phyloP scores from a whole-genome alignment of 345 rosid genomes.

The Camelina neglecta region DNA sequence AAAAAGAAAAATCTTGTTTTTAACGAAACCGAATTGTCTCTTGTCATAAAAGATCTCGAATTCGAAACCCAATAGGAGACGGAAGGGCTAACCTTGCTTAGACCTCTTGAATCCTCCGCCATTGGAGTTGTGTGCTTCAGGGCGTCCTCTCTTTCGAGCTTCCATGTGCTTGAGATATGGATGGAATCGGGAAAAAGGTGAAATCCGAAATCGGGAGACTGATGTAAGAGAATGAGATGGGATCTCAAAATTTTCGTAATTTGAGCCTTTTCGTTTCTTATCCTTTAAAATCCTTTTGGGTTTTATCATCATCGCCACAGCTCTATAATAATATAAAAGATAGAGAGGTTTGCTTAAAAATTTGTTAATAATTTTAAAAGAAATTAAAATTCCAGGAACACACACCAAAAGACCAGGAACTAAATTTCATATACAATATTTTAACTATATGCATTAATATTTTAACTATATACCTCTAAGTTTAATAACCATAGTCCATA shows the following conservation, averaged over 20 bases:
- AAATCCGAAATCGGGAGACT: neutral
- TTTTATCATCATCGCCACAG: neutral
- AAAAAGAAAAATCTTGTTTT: neutral
- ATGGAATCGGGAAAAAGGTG: neutral
- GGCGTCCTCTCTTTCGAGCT: conserved; percentile 66
- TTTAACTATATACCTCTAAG: neutral
- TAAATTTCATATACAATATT: neutral
- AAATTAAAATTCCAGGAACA: neutral
- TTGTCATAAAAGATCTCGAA: neutral
- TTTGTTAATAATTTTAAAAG: neutral
- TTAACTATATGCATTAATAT: neutral
- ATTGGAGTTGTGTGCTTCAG: conserved; percentile 56
- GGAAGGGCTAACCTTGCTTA: conserved; percentile 51
- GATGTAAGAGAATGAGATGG: neutral
- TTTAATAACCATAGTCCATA: neutral
- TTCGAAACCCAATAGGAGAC: neutral
- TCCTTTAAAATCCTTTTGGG: neutral
- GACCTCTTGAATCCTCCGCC: conserved; percentile 73
- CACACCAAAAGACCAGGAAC: neutral
- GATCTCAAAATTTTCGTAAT: neutral
- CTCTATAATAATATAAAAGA: neutral
- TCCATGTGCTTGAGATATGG: conserved; percentile 49
- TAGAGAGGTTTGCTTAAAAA: neutral
- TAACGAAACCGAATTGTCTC: conserved; percentile 4
- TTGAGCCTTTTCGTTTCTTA: neutral